Evolutionary conservation across 2,329 filamentous ascomycete genomes (phyloP).

Genomic region (Nannizzia gypsea): DNA sequence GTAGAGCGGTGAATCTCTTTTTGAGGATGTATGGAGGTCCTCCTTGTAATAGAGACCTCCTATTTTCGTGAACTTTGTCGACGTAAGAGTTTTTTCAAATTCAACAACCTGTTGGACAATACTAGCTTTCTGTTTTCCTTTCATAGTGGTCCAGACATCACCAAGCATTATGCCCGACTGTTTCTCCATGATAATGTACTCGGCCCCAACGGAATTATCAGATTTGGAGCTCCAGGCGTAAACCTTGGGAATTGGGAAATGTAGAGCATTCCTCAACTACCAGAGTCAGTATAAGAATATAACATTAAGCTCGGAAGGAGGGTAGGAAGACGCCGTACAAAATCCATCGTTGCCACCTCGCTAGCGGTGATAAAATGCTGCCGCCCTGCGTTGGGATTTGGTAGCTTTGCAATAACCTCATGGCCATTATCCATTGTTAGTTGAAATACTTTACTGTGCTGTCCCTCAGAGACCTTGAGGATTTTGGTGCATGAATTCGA

Average conservation of each 20-base stretch:
- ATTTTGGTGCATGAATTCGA: constrained; percentile 18
- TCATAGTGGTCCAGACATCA: constrained; percentile 16
- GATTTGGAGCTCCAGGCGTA: constrained; percentile 10
- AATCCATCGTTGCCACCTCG: constrained; percentile 30
- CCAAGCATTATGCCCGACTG: constrained; percentile 13
- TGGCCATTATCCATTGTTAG: constrained; percentile 17
- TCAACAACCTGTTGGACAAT: constrained; percentile 23
- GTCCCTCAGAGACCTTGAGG: constrained; percentile 20
- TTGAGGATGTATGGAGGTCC: constrained; percentile 11
- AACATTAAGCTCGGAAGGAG: too few relatives aligned
- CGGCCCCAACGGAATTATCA: constrained; percentile 22
- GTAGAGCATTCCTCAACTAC: constrained; percentile 12
- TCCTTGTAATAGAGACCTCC: constrained; percentile 17
- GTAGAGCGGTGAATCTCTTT: constrained; percentile 4
- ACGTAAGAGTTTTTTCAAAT: constrained; percentile 25
- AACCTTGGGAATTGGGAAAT: constrained; percentile 13
- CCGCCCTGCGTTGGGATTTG: constrained; percentile 13
- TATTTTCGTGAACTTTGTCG: constrained; percentile 15
- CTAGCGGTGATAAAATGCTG: constrained; percentile 20
- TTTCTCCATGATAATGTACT: constrained; percentile 28
- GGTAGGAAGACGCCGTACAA: constrained; percentile 11
- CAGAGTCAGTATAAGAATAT: not conserved
- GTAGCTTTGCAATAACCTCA: constrained; percentile 15
- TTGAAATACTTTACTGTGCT: constrained; percentile 24
- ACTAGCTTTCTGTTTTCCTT: constrained; percentile 17